Conservation (phyloP, 306 rosid species). For the Pterocarpus macrocarpus region DNA sequence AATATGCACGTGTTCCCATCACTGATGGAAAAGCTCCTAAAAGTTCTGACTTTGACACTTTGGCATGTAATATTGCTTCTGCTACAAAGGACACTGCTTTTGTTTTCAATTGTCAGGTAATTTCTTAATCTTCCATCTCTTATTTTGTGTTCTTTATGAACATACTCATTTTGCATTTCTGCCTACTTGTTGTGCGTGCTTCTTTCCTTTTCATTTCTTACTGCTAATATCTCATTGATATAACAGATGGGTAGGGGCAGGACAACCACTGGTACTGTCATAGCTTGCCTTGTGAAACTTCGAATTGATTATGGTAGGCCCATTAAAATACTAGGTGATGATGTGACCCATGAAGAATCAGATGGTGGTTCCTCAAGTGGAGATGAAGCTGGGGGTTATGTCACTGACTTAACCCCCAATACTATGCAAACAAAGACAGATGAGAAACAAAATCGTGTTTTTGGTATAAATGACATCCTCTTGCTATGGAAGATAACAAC, state of each 20-base stretch:
- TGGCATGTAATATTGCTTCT: conserved; percentile 82
- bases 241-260: conserved; percentile 93
- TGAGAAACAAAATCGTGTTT: conserved; percentile 65
- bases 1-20: conserved; percentile 94
- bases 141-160: conserved; percentile 28
- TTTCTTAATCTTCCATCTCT: conserved; percentile 44
- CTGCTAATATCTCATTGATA: conserved; percentile 38
- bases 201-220: conserved; percentile 34
- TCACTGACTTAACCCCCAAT: conserved; percentile 46
- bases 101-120: conserved; percentile 95
- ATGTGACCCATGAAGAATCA: conserved; percentile 59
- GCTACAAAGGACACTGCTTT: conserved; percentile 78
- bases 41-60: conserved; percentile 83
- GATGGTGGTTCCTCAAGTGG: conserved; percentile 79
- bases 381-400: conserved; percentile 65
- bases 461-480: conserved; percentile 92
- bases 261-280: conserved; percentile 94
- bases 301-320: conserved; percentile 88
- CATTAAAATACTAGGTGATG: conserved; percentile 68
- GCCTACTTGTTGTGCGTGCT: background rate
- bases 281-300: conserved; percentile 92
- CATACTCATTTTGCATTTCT: conserved; percentile 16
- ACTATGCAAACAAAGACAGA: conserved; percentile 52
- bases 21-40: conserved; percentile 96
- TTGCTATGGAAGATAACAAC: conserved; percentile 91